Evolutionary conservation across 768 basidiomycete genomes (phyloP), one percentile per base, ranked within the genome.

Genomic region (Boletus tylopilopsis): DNA sequence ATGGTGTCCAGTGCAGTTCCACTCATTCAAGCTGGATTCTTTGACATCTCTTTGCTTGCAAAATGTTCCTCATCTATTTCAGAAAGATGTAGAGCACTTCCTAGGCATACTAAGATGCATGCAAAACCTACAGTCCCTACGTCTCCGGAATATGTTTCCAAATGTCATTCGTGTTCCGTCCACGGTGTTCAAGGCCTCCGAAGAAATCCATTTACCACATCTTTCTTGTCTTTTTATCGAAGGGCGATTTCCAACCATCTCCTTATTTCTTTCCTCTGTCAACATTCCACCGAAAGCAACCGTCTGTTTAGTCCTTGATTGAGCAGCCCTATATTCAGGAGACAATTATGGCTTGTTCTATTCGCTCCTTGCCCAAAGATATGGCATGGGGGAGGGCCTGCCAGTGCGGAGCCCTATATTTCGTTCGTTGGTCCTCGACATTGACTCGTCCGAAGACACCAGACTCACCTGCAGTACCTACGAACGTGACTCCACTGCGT

Each of bases 131-230:
- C 63, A 62, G 42, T 50, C 58, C 15, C 64, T 76, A 4, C 58
- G 65, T 39, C 58, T 76, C n/a, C 59, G 68, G 21, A 38, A 64
- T 38, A 55, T 60, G 9, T 57, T 74, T 10, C 64, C 70, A 5
- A 57, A 35, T 10, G 24, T 42, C 4, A 4, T 9, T 5, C 15
- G 27, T 29, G 9, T 29, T 29, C 7, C 12, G 27, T 29, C 27
- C 1, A 29, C 27, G 16, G 6, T 13, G 6, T 25, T 9, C 29
- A 2, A 25, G 3, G 18, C 25, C 6, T 33, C 37, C n/a, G 22
- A 8, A 12, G 37, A 32, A 18, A 16, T 39, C 30, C 6, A 29
- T 10, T 32, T 58, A 9, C 27, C 41, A 1, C 27, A 29, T 29
- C 27, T 29, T 9, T 29, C 27, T 29, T 12, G 27, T 9, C 27